Conservation (phyloP, 441 rosid genomes). For the Populus tomentosa region DNA sequence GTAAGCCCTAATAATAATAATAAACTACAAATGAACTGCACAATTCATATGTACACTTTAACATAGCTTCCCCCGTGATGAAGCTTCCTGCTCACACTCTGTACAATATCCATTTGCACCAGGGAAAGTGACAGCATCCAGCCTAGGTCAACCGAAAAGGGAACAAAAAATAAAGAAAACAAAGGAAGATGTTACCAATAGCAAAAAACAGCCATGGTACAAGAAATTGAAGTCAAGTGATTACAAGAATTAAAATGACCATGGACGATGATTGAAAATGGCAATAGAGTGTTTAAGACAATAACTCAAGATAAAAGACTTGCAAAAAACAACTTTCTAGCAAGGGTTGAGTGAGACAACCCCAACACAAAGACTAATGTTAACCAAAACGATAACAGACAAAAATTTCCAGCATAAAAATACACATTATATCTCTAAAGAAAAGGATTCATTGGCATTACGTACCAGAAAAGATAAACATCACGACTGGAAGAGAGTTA, state of each 20-base stretch:
- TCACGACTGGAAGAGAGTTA: constrained; percentile 85
- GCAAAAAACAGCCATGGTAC: background rate
- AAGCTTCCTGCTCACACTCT: background rate
- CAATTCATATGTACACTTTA: constrained; percentile 24
- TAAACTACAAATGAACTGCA: constrained; percentile 19
- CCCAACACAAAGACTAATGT: background rate
- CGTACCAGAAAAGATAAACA: constrained; percentile 25
- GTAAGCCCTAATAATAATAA: background rate
- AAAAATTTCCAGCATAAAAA: background rate
- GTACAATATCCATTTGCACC: constrained; percentile 23
- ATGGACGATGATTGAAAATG: background rate
- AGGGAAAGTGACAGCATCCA: constrained; percentile 1
- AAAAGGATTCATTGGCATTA: background rate
- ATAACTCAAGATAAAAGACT: background rate
- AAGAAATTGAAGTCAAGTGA: background rate
- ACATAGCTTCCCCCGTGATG: constrained; percentile 2
- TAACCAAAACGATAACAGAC: background rate
- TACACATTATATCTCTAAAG: background rate
- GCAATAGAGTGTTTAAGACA: background rate
- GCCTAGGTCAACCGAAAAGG: background rate
- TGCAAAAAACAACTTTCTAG: background rate
- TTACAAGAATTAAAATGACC: background rate
- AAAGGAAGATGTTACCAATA: background rate
- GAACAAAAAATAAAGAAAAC: background rate
- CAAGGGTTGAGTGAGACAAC: background rate